Base-by-base conservation (phyloP, 805 yeast genomes). In the Myxozyma kluyveri region DNA sequence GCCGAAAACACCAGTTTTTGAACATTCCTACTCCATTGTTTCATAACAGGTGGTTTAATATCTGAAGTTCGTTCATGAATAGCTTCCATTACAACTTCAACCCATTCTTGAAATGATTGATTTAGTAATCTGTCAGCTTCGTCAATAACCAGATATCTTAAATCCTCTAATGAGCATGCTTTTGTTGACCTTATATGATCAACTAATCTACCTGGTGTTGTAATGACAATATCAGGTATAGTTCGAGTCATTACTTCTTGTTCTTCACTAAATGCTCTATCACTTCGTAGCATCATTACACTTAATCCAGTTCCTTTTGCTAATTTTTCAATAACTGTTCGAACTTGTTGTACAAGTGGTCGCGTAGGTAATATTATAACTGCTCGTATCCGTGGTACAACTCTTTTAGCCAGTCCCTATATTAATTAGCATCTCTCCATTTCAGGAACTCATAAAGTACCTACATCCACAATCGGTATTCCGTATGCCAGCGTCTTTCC, bases 71-170 rank as follows among this genome's bases (percentile, higher is more conserved):
- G 21, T n/a, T 49, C 42, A 19, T 61, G 52, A 2, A 67, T 44
- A 1, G 64, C 59, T 46, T 46, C 49, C 41, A 64, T 63, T 5
- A 74, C 42, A 72, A 75, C 61, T 65, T 76, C 74, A 70, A 86
- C 78, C 99, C 99, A 93, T 66, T 89, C 88, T 69, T 93, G 97
- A 69, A 88, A 93, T 12, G 86, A 80, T 67, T 93, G 97, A 64
- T 88, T 88, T 59, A 93, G 85, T 61, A 91, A 77, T 67, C 99
- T 78, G 70, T 91, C 99, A 21, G 99, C 99, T 73, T 91, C 99
- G 70, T 91, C 99, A 85, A 91, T 85, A 3, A 91, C 96, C 52
- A 91, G 75, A 67, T 75, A 91, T 67, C 86, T 84, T 64, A 91
- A 74, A 49, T 83, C 83, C 56, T 86, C 79, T 61, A 91, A 72